Evolutionary conservation across 2,329 filamentous ascomycete species (phyloP), one percentile per base, ranked within the genome.

Genomic region (Trichoderma asperellum): DNA sequence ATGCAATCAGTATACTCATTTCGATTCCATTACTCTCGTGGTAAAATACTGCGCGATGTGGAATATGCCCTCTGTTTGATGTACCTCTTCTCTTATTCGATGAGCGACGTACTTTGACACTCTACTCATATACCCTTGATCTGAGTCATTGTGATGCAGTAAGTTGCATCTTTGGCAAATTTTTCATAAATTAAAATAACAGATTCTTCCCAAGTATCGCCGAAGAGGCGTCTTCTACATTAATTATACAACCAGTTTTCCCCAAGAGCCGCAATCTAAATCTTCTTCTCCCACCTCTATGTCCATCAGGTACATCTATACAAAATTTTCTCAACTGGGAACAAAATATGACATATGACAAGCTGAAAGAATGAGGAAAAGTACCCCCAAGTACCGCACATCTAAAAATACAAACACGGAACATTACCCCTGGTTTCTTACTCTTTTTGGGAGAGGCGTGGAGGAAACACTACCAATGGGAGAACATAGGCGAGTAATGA

Each of bases 331-430:
- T 21, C 2, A 58, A 35, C 5, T 43, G 21, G 29, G 43, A 16
- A 1, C 40, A 35, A 35, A 66, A 65, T 62, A 37, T 65, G 62
- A 65, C 37, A 57, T 47, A 57, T 65, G 62, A 65, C n/a, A 24
- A 34, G 18, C 24, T 34, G 35, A 11, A 57, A 21, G 27, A n/a
- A 21, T 18, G 1, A 56, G 29, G 4, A 24, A 35, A 57, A 47
- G 52, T 65, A 57, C 52, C 52, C 11, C 11, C 11, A 34, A 57
- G 62, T 65, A 65, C 62, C 34, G 14, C 14, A 47, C 35, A 47
- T 12, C 34, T 18, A 18, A 32, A 32, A 8, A 24, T 58, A 58
- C 55, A 34, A 57, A 27, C 24, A 24, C 18, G 18, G 52, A 40
- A 34, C 12, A 12, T 47, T 65, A 57, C 62, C 62, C 52, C 62